phyloP scores from a whole-genome alignment of 208 protist genomes.

The Novymonas esmeraldas region DNA sequence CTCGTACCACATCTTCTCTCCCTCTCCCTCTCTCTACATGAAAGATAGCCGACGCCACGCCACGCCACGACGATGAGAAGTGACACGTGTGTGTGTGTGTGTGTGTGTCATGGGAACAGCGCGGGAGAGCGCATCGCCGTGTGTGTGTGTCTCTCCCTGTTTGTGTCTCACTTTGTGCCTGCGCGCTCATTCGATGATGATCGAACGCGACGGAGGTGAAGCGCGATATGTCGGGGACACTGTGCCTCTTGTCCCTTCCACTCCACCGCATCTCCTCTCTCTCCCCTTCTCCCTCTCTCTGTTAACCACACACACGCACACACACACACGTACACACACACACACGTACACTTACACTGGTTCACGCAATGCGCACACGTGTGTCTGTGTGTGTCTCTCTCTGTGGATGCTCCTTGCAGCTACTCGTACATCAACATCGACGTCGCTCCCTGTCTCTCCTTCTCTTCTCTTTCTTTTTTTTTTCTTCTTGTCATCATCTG shows the following conservation, averaged over 20 bases:
- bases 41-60: too few species aligned
- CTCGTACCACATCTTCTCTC: background rate
- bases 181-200: too few species aligned
- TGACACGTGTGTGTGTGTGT: background rate
- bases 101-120: background rate
- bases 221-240: background rate
- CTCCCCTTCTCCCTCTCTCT: background rate
- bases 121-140: background rate
- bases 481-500: too few species aligned
- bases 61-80: too few species aligned
- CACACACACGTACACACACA: background rate
- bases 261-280: background rate
- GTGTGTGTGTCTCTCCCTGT: background rate
- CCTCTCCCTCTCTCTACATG: too few species aligned
- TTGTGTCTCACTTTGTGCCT: background rate
- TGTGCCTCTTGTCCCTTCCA: background rate
- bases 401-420: background rate
- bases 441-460: background rate
- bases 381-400: background rate
- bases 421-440: background rate
- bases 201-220: too few species aligned
- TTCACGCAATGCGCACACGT: too few species aligned
- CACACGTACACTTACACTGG: background rate
- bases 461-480: slow-evolving; percentile 18
- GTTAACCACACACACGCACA: background rate